A percentile compares a stretch with the other conserved stretches of the same genome.
These are phyloP conservation scores for Aspergillus alliaceus DNA, from an alignment of 2,329 filamentous ascomycete species.

Conservation along the genomic window DNA sequence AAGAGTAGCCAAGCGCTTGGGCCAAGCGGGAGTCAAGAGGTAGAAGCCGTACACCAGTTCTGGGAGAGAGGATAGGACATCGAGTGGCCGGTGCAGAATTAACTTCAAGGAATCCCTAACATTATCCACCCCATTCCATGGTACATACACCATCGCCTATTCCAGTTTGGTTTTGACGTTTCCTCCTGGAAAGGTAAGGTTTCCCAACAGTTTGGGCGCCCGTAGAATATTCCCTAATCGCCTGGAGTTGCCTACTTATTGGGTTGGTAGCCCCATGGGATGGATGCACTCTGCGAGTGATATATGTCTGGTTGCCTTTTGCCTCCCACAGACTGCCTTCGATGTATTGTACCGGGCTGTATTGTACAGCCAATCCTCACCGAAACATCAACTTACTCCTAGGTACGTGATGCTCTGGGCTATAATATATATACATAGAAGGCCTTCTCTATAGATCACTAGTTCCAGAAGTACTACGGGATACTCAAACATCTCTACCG, in stretches of 20 bases:
- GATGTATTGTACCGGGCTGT: background rate
- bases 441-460: no score
- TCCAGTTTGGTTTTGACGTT: background rate
- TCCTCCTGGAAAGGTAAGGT: background rate
- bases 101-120: background rate
- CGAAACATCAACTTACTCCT: no score
- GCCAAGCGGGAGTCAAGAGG: background rate
- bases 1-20: background rate
- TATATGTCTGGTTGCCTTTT: background rate
- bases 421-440: no score
- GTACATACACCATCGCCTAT: background rate
- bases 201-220: constrained; percentile 1
- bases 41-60: background rate
- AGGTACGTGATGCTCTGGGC: no score
- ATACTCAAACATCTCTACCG: no score
- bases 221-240: background rate
- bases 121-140: background rate
- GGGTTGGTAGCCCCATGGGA: background rate
- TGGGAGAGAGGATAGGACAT: background rate
- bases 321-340: background rate
- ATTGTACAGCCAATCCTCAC: background rate
- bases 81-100: background rate
- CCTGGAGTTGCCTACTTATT: background rate
- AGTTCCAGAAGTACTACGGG: no score
- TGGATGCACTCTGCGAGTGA: background rate